Conservation (phyloP, 2,329 filamentous ascomycete genomes). For the Fusarium albidum region DNA sequence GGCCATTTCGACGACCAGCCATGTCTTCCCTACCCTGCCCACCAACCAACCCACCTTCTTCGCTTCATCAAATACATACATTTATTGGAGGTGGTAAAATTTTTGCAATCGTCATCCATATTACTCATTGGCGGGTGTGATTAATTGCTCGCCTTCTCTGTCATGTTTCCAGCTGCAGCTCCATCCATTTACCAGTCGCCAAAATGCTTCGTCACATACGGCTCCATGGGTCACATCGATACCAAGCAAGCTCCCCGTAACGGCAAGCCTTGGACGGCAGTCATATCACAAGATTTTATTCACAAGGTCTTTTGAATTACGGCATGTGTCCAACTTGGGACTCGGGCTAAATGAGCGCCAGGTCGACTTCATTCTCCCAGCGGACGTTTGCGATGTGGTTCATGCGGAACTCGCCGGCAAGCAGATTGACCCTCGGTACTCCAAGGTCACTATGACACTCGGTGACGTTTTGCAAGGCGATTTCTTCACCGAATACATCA, state of each 20-base stretch:
- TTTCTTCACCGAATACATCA: slow-evolving; percentile 88
- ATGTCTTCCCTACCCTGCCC: too few relatives aligned
- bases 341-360: slow-evolving; percentile 9
- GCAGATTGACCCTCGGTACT: slow-evolving; percentile 59
- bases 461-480: slow-evolving; percentile 74
- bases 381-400: slow-evolving; percentile 65
- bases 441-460: slow-evolving; percentile 76
- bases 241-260: slow-evolving; percentile 74
- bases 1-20: not conserved
- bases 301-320: slow-evolving; percentile 64
- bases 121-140: too few relatives aligned
- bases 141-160: not conserved
- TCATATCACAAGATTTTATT: slow-evolving; percentile 71
- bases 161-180: slow-evolving; percentile 56
- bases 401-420: slow-evolving; percentile 57
- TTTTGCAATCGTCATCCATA: too few relatives aligned
- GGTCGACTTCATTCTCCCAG: slow-evolving; percentile 78
- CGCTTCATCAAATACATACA: slow-evolving; percentile 14
- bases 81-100: too few relatives aligned
- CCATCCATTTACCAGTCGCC: slow-evolving; percentile 61
- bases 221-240: slow-evolving; percentile 74
- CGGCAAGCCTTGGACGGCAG: slow-evolving; percentile 77
- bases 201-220: slow-evolving; percentile 80
- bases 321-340: too few relatives aligned
- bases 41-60: not conserved